Evolutionary conservation across 495 filamentous ascomycete species (phyloP).

Genomic region (Lasiosphaeris hirsuta): DNA sequence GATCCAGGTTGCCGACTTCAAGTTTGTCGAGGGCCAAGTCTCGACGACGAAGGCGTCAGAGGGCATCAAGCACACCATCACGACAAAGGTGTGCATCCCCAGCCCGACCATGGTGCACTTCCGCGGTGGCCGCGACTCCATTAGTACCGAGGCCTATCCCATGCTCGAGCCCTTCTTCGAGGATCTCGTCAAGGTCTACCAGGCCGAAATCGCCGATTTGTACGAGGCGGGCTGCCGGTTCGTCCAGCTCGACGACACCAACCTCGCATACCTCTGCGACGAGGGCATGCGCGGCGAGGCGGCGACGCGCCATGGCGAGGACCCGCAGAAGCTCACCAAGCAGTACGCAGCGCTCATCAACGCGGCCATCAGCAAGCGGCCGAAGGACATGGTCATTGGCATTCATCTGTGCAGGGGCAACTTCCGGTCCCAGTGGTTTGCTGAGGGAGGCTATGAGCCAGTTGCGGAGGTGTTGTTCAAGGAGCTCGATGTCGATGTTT

Average conservation of each 20-base stretch:
- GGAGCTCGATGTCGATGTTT: conserved; percentile 61
- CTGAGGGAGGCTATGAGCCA: conserved; percentile 65
- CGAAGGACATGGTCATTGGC: conserved; percentile 60
- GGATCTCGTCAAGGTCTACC: conserved; percentile 59
- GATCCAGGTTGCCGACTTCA: conserved; percentile 59
- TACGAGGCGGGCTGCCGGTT: conserved; percentile 62
- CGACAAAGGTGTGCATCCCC: conserved; percentile 63
- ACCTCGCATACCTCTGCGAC: conserved; percentile 65
- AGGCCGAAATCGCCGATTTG: conserved; percentile 56
- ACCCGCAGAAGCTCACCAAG: conserved; percentile 54
- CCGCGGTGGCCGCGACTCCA: conserved; percentile 58
- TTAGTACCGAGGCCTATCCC: conserved; percentile 52
- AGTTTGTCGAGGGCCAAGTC: conserved; percentile 50
- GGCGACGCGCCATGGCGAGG: conserved; percentile 52
- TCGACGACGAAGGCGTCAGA: conserved; percentile 29
- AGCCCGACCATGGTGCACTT: conserved; percentile 67
- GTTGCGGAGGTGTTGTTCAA: conserved; percentile 64
- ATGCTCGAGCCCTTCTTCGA: conserved; percentile 59
- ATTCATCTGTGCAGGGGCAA: conserved; percentile 66
- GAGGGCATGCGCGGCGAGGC: conserved; percentile 60
- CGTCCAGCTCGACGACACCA: conserved; percentile 64
- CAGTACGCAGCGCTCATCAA: conserved; percentile 64
- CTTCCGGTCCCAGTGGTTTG: conserved; percentile 56
- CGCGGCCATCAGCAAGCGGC: conserved; percentile 51
- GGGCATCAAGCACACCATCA: conserved; percentile 39